phyloP scores from a whole-genome alignment of 192 early-diverging fungal genomes.

The Entophlyctis luteolus region DNA sequence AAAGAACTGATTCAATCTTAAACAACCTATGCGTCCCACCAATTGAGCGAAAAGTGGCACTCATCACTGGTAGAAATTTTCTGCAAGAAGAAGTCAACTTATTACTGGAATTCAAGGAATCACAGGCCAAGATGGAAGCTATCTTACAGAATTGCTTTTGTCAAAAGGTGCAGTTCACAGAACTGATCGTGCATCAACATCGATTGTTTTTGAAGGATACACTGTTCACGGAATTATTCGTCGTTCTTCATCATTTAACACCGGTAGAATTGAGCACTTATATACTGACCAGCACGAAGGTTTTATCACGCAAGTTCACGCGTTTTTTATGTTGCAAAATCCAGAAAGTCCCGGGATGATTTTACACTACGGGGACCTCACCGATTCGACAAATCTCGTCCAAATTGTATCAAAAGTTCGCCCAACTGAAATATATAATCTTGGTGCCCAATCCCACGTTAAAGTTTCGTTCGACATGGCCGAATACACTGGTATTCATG shows the following conservation, averaged over 20 bases:
- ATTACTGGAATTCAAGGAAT: conserved; percentile 48
- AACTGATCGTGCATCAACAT: background rate
- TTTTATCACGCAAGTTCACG: background rate
- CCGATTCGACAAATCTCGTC: conserved; percentile 72
- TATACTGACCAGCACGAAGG: conserved; percentile 64
- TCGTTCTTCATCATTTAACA: conserved; percentile 82
- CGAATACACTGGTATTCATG: conserved; percentile 59
- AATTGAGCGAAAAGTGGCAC: conserved; percentile 32
- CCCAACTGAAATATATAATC: conserved; percentile 73
- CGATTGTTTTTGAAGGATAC: conserved; percentile 39
- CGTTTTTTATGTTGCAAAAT: background rate
- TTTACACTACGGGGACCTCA: conserved; percentile 76
- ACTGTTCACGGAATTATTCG: conserved; percentile 77
- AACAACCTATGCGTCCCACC: no score
- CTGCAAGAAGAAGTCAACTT: background rate
- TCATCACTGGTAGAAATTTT: conserved; percentile 26
- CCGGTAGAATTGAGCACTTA: conserved; percentile 73
- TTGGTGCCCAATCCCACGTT: conserved; percentile 67
- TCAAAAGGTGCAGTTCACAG: conserved; percentile 47
- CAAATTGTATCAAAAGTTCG: conserved; percentile 70
- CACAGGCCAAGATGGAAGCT: conserved; percentile 79
- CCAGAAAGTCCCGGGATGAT: conserved; percentile 53
- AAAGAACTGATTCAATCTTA: no score
- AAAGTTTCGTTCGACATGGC: conserved; percentile 65
- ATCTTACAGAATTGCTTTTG: conserved; percentile 69